Conservation (phyloP, 2,329 filamentous ascomycete genomes). For the Colletotrichum tropicale region DNA sequence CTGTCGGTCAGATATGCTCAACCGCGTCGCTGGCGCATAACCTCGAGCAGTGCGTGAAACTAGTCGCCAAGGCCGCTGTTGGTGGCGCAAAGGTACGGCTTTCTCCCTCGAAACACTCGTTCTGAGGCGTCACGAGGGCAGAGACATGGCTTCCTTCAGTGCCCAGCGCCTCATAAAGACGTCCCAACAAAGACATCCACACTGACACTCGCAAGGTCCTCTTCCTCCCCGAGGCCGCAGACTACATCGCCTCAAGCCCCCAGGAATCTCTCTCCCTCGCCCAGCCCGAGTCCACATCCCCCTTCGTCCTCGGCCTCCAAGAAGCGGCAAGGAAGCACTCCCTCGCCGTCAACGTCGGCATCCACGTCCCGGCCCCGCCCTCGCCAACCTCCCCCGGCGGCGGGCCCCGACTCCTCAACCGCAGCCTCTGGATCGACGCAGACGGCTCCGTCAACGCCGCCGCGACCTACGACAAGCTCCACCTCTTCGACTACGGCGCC, state of each 20-base stretch:
- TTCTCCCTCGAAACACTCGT: not conserved
- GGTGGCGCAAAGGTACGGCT: conserved; percentile 75
- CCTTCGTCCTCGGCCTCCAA: conserved; percentile 79
- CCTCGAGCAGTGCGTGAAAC: conserved; percentile 74
- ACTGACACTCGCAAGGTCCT: conserved; percentile 59
- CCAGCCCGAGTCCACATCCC: conserved; percentile 65
- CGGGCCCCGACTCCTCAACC: conserved; percentile 52
- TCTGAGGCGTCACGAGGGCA: not conserved
- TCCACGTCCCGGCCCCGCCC: conserved; percentile 73
- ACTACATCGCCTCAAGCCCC: conserved; percentile 79
- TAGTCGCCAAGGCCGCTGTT: conserved; percentile 74
- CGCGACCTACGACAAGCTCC: conserved; percentile 76
- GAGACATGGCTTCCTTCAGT: not conserved
- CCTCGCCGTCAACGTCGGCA: conserved; percentile 82
- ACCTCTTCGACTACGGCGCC: conserved; percentile 77
- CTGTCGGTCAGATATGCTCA: conserved; percentile 88
- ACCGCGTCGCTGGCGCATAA: conserved; percentile 80
- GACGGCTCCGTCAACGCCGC: conserved; percentile 45
- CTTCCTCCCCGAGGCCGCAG: conserved; percentile 90
- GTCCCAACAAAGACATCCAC: not conserved
- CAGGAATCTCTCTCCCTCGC: conserved; percentile 74
- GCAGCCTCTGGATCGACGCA: conserved; percentile 55
- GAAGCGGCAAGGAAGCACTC: conserved; percentile 66
- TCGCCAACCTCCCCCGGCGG: conserved; percentile 27
- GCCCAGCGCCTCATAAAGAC: not conserved